Base-by-base conservation (phyloP, 352 stramenopile genomes). In the Bremia lactucae region DNA sequence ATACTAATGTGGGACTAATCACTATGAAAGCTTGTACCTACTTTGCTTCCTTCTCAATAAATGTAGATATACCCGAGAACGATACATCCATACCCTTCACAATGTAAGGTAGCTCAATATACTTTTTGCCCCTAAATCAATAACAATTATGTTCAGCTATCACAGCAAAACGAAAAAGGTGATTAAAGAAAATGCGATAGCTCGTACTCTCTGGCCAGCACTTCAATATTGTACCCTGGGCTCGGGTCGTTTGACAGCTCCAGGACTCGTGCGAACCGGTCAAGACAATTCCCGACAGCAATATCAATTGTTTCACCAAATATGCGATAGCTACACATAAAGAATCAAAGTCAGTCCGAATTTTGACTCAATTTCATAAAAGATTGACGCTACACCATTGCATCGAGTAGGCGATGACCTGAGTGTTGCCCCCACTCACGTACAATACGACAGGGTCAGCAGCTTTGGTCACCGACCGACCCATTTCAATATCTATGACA, bases 271-370 rank as follows among this genome's bases (percentile, higher is more conserved):
- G 93, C 94, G 59, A 98, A 98, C 22, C 96, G 81, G 75, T 99
- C 97, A 29, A 99, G 73, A 64, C 95, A 99, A 72, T 99, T 99
- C 24, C 97, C 97, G 16, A 99, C 95, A 3, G 97, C 96, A 52
- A 99, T 99, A 72, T 99, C 97, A 62, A 99, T 99, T 8, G 97
- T 99, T 73, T 99, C 97, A 21, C 97, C 97, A 68, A 99, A 99
- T 42, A 99, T 99, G 26, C 95, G 78, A 63, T 99, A 99, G 36
- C 93, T 83, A 22, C 15, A 70, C 6, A 41, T 13, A 48, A 22
- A 31, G 4, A 26, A 64, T 7, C 20, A 35, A 11, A n/a, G 23
- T 11, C 16, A 19, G 29, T 31, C 2, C 46, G 15, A 22, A 4
- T 14, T 25, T 4, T 13, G 26, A 3, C 5, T 35, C 4, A 26